These are phyloP conservation scores for Candida buenavistaensis DNA, from an alignment of 1,139 yeast genomes.

Conservation along the genomic window DNA sequence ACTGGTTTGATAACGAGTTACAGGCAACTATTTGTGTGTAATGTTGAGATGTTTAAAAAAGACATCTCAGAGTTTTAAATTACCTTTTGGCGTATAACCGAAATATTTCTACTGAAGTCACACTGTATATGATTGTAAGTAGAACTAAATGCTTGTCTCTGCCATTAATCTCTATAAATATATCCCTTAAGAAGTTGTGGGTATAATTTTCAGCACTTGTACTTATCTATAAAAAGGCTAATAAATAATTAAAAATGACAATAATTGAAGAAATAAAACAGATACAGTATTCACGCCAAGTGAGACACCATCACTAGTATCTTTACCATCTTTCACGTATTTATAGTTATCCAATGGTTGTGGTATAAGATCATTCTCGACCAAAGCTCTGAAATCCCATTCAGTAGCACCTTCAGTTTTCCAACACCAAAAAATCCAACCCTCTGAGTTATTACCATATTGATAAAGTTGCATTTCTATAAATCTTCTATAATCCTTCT, in stretches of 20 bases:
- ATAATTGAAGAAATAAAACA: slow-evolving; percentile 3
- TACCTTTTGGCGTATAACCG: too few relatives aligned
- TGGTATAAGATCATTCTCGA: slow-evolving; percentile 54
- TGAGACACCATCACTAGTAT: slow-evolving; percentile 17
- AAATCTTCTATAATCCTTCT: slow-evolving; percentile 50
- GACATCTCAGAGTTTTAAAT: too few relatives aligned
- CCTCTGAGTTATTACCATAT: slow-evolving; percentile 34
- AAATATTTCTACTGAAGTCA: too few relatives aligned
- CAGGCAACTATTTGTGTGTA: too few relatives aligned
- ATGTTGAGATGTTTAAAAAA: too few relatives aligned
- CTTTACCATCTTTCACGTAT: slow-evolving; percentile 41
- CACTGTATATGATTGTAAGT: too few relatives aligned
- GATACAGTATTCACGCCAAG: neutral
- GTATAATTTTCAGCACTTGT: too few relatives aligned
- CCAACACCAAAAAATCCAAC: slow-evolving; percentile 52
- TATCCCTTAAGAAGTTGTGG: too few relatives aligned
- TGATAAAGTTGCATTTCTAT: slow-evolving; percentile 34
- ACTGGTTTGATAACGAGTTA: too few relatives aligned
- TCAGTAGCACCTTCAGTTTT: slow-evolving; percentile 59
- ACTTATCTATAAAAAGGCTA: slow-evolving; percentile 27
- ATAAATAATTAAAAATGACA: slow-evolving; percentile 5
- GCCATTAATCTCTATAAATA: too few relatives aligned
- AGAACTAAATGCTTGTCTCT: too few relatives aligned
- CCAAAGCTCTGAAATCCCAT: slow-evolving; percentile 61
- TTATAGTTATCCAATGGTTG: slow-evolving; percentile 53